phyloP scores from a whole-genome alignment of 1,284 basidiomycete species.

The Rugosomyces carneus region DNA sequence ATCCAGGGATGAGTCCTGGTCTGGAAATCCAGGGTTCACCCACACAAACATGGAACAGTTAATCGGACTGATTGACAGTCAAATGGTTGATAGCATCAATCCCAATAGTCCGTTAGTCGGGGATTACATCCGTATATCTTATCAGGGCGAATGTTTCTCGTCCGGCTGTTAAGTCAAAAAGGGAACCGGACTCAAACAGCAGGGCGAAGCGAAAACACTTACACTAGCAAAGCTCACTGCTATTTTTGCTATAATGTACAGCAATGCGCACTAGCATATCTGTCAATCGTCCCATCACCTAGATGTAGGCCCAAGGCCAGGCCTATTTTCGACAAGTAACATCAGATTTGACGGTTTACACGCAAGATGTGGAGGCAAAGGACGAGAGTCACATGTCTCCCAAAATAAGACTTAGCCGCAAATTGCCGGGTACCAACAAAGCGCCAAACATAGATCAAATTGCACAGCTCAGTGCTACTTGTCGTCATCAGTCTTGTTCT shows the following conservation, averaged over 20 bases:
- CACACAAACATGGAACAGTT: slow-evolving; percentile 1
- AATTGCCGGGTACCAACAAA: slow-evolving; percentile 13
- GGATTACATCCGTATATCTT: background rate
- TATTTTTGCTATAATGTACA: background rate
- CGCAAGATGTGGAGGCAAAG: background rate
- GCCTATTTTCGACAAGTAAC: background rate
- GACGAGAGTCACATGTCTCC: background rate
- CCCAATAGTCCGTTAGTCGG: slow-evolving; percentile 3
- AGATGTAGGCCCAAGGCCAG: background rate
- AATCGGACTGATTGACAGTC: slow-evolving; percentile 18
- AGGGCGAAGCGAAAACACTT: background rate
- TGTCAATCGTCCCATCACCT: background rate
- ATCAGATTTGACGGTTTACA: background rate
- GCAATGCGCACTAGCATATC: background rate
- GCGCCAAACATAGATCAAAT: background rate
- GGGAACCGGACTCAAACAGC: background rate
- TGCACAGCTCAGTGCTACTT: slow-evolving; percentile 6
- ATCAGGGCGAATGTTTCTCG: background rate
- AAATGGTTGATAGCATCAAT: slow-evolving; percentile 19
- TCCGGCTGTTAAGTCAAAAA: slow-evolving; percentile 5
- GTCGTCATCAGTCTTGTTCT: slow-evolving; percentile 4
- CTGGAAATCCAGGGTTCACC: slow-evolving; percentile 7
- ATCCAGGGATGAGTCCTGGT: slow-evolving; percentile 13
- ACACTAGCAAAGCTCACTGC: background rate
- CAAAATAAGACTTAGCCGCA: slow-evolving; percentile 3